phyloP scores from a whole-genome alignment of 192 early-diverging fungal species.

The Helicostylum pulchrum region DNA sequence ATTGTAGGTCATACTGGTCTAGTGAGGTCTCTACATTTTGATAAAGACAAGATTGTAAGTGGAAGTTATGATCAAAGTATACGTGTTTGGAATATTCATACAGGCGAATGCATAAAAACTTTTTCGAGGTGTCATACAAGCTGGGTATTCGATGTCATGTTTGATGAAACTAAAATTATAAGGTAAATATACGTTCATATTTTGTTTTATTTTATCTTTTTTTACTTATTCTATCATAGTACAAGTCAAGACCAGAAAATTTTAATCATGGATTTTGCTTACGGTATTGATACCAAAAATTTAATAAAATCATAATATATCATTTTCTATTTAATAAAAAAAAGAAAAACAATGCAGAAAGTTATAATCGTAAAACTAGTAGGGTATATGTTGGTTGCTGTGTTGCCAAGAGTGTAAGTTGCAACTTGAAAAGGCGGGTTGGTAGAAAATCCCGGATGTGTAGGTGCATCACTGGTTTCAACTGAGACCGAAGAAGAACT shows the following conservation, averaged over 20 bases:
- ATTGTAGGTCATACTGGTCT: conserved; percentile 62
- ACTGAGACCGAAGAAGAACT: too few species aligned
- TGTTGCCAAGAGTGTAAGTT: too few species aligned
- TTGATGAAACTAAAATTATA: conserved; percentile 78
- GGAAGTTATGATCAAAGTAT: conserved; percentile 94
- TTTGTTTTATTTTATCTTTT: neutral
- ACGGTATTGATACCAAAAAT: conserved; percentile 29
- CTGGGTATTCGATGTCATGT: conserved; percentile 97
- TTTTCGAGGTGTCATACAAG: conserved; percentile 76
- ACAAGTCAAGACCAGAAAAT: conserved; percentile 46
- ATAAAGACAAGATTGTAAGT: conserved; percentile 76
- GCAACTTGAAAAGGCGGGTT: too few species aligned
- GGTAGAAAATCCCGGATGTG: too few species aligned
- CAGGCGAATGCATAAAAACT: conserved; percentile 73
- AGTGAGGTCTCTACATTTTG: conserved; percentile 85
- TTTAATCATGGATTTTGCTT: conserved; percentile 43
- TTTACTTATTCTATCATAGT: conserved; percentile 17
- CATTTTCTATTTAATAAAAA: too few species aligned
- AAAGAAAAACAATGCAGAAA: too few species aligned
- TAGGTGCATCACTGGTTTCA: too few species aligned
- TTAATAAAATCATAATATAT: too few species aligned
- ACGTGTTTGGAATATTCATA: conserved; percentile 88
- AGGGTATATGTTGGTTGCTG: too few species aligned
- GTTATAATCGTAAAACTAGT: too few species aligned
- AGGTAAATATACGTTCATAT: conserved; percentile 48